Evolutionary conservation across 2,329 filamentous ascomycete species (phyloP).

Genomic region (Piedraia hortae): DNA sequence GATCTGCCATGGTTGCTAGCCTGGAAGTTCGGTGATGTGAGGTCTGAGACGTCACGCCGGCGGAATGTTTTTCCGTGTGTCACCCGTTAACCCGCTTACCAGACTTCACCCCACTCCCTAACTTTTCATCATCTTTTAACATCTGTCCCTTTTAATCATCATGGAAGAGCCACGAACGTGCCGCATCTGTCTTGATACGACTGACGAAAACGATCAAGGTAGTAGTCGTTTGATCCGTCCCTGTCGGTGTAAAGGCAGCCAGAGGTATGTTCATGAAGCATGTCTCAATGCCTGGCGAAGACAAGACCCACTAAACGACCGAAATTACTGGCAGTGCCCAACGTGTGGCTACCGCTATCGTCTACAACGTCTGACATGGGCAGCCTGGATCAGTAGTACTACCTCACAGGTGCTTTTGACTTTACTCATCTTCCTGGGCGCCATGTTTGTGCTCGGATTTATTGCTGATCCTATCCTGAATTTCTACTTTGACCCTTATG

Average conservation of each 20-base stretch:
- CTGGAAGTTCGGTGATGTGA: constrained; percentile 3
- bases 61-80: too few relatives aligned
- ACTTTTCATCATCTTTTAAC: too few relatives aligned
- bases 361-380: constrained; percentile 50
- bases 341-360: constrained; percentile 68
- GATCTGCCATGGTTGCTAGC: constrained; percentile 64
- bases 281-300: constrained; percentile 66
- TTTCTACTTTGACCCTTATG: constrained; percentile 50
- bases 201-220: constrained; percentile 21
- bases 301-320: constrained; percentile 34
- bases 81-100: too few relatives aligned
- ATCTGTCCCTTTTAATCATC: too few relatives aligned
- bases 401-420: constrained; percentile 44
- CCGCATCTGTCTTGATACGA: constrained; percentile 63
- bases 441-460: constrained; percentile 66
- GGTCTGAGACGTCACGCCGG: too few relatives aligned
- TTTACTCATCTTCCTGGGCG: constrained; percentile 36
- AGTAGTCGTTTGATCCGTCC: constrained; percentile 60
- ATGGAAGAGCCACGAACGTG: constrained; percentile 52
- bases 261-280: constrained; percentile 79
- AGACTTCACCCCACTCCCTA: too few relatives aligned
- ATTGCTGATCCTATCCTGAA: constrained; percentile 80
- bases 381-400: constrained; percentile 28
- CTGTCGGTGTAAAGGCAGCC: constrained; percentile 78
- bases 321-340: constrained; percentile 66